phyloP scores from a whole-genome alignment of 495 filamentous ascomycete genomes.

The Lasiosphaeriaceae sp. region DNA sequence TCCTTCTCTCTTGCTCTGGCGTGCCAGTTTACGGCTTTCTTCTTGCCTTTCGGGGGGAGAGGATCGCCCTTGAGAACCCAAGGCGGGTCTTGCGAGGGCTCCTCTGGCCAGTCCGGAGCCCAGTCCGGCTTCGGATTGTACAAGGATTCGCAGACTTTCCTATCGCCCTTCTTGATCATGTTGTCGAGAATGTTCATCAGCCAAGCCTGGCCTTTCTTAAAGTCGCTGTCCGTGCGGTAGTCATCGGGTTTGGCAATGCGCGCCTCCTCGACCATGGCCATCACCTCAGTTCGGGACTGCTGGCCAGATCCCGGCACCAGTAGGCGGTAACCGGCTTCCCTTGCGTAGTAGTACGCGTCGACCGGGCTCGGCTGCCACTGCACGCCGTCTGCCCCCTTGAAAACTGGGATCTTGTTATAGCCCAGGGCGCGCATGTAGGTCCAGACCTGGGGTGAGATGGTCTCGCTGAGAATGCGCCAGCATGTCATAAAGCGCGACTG shows the following conservation, averaged over 20 bases:
- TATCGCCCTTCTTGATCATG: conserved; percentile 15
- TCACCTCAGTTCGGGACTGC: conserved; percentile 9
- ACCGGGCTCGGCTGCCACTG: conserved; percentile 18
- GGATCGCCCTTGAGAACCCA: not conserved
- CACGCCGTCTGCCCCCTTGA: conserved; percentile 6
- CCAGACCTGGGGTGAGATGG: conserved; percentile 17
- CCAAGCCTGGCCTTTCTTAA: conserved; percentile 11
- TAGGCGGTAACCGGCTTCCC: conserved; percentile 9
- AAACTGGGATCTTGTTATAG: conserved; percentile 15
- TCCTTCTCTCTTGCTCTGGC: not conserved
- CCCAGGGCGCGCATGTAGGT: conserved; percentile 19
- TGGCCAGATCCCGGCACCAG: not conserved
- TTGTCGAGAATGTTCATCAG: conserved; percentile 11
- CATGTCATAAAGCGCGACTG: conserved; percentile 13
- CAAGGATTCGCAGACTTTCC: conserved; percentile 15
- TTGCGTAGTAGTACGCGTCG: conserved; percentile 14
- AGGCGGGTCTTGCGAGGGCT: not conserved
- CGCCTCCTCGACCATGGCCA: conserved; percentile 19
- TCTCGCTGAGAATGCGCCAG: conserved; percentile 18
- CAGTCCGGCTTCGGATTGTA: conserved; percentile 15
- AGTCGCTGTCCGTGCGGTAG: conserved; percentile 10
- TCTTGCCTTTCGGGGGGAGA: not conserved
- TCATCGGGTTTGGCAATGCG: conserved; percentile 5
- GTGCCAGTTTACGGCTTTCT: not conserved
- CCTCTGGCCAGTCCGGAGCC: conserved; percentile 6